Percentiles rank a stretch among this genome's conserved stretches.
These are phyloP conservation scores for Beta lomatogona DNA, from an alignment of 179 eudicot species.

Conservation along the genomic window DNA sequence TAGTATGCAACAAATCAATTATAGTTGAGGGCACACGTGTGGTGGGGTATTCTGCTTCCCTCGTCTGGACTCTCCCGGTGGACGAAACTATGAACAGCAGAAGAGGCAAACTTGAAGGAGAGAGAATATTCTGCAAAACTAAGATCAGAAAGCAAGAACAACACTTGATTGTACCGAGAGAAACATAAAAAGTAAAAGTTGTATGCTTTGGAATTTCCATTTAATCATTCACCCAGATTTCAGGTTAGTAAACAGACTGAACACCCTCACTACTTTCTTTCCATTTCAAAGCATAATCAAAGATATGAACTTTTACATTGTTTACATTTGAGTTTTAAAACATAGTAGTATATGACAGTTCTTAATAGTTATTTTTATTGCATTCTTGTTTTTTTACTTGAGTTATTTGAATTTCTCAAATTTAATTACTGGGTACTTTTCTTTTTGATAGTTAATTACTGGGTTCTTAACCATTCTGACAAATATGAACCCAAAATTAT, in stretches of 20 bases:
- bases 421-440: conserved; percentile 4
- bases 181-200: too few species aligned
- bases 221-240: conserved; percentile 16
- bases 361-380: neutral
- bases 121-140: neutral
- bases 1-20: neutral
- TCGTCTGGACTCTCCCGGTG: conserved; percentile 9
- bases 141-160: neutral
- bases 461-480: conserved; percentile 5
- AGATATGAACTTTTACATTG: neutral
- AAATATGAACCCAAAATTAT: neutral
- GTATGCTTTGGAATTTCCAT: neutral
- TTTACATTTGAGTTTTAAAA: neutral
- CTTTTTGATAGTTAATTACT: neutral
- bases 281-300: neutral
- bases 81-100: conserved; percentile 16
- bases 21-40: conserved; percentile 20
- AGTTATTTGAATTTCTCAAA: neutral
- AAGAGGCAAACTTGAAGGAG: neutral
- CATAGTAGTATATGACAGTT: neutral
- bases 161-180: neutral
- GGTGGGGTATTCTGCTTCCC: conserved; percentile 19
- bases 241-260: conserved; percentile 22
- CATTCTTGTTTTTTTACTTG: neutral
- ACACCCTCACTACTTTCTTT: too few species aligned